A percentile compares a stretch with the other conserved stretches of the same genome.
phyloP scores from a whole-genome alignment of 345 rosid genomes.

The Boechera retrofracta region DNA sequence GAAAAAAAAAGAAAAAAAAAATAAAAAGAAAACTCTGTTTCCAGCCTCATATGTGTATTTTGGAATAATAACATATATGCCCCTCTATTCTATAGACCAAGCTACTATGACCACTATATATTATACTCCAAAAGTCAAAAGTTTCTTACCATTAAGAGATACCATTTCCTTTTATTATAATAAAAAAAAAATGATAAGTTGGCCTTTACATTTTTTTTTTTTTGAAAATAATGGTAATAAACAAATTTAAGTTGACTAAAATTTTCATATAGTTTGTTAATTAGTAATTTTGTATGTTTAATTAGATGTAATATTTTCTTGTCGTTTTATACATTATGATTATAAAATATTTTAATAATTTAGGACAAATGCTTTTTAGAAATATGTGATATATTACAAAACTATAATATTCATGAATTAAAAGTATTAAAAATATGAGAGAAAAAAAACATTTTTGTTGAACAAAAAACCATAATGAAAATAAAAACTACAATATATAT shows the following conservation, averaged over 20 bases:
- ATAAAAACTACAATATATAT: neutral
- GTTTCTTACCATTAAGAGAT: conserved; percentile 35
- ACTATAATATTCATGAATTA: neutral
- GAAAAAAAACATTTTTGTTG: no score
- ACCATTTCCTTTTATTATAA: neutral
- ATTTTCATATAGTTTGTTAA: neutral
- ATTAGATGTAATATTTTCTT: no score
- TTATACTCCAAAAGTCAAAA: conserved; percentile 20
- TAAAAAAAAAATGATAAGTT: neutral
- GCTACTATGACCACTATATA: conserved; percentile 29
- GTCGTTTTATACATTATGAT: neutral
- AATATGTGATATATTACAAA: neutral
- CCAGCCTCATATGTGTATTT: conserved; percentile 46
- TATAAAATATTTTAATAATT: neutral
- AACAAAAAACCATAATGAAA: neutral
- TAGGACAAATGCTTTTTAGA: neutral
- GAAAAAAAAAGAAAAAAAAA: neutral
- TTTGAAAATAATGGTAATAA: neutral
- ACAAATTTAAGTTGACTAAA: neutral
- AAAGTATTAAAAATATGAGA: neutral
- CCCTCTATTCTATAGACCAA: conserved; percentile 30
- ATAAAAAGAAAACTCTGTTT: conserved; percentile 32
- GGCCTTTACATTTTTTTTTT: neutral
- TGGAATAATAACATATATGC: conserved; percentile 19
- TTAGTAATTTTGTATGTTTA: no score